Evolutionary conservation across 2,329 filamentous ascomycete species (phyloP).

Genomic region (Clonostachys sp.): DNA sequence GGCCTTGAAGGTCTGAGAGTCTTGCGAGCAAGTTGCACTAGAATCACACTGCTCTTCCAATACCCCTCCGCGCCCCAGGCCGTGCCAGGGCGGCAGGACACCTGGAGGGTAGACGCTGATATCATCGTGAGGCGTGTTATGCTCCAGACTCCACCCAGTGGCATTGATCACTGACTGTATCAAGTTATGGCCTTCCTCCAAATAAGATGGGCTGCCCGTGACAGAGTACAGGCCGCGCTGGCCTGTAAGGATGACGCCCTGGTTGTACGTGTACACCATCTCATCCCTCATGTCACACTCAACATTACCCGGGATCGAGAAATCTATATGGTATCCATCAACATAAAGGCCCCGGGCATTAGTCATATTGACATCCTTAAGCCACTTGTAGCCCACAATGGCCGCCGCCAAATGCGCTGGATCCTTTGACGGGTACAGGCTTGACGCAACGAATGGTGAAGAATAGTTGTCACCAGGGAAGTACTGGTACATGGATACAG

Average conservation of each 20-base stretch:
- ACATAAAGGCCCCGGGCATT: conserved; percentile 70
- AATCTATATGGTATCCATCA: conserved; percentile 82
- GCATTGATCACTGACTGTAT: conserved; percentile 70
- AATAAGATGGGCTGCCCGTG: conserved; percentile 66
- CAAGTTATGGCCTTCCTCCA: conserved; percentile 76
- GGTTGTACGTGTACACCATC: conserved; percentile 95
- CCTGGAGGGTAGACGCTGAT: conserved; percentile 19
- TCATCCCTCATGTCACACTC: conserved; percentile 78
- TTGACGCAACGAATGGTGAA: conserved; percentile 41
- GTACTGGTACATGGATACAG: conserved; percentile 82
- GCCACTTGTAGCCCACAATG: conserved; percentile 75
- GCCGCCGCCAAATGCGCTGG: conserved; percentile 68
- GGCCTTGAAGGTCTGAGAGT: conserved; percentile 88
- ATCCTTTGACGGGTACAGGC: conserved; percentile 35
- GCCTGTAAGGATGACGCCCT: conserved; percentile 83
- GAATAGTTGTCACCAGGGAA: conserved; percentile 77
- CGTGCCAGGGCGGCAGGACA: conserved; percentile 57
- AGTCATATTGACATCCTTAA: conserved; percentile 75
- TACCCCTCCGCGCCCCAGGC: conserved; percentile 74
- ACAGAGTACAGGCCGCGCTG: conserved; percentile 75
- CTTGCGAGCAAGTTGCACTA: conserved; percentile 69
- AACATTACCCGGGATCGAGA: conserved; percentile 57
- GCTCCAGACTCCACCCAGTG: conserved; percentile 66
- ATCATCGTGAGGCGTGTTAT: conserved; percentile 34
- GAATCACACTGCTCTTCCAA: conserved; percentile 83